Conservation (phyloP, 2,329 filamentous ascomycete genomes). For the Mariannaea elegans region DNA sequence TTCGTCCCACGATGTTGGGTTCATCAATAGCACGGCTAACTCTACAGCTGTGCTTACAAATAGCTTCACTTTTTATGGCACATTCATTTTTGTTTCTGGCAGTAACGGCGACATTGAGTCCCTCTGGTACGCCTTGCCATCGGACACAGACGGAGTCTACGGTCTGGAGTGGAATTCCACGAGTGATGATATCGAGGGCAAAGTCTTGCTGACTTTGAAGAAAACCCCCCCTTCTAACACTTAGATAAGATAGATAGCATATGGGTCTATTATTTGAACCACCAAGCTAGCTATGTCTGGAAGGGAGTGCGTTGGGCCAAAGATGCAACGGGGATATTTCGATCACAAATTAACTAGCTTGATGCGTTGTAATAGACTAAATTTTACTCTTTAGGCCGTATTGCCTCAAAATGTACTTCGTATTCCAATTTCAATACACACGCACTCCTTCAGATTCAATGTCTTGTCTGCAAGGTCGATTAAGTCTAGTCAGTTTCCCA, state of each 20-base stretch:
- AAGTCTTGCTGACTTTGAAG: constrained; percentile 20
- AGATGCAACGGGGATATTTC: no score
- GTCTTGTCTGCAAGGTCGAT: no score
- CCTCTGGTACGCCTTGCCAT: constrained; percentile 15
- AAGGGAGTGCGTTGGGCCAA: no score
- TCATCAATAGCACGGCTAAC: constrained; percentile 9
- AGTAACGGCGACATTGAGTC: constrained; percentile 13
- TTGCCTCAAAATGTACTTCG: no score
- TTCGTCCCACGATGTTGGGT: constrained; percentile 13
- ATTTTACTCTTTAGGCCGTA: no score
- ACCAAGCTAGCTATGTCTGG: no score
- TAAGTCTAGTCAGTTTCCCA: no score
- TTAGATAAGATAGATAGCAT: neutral
- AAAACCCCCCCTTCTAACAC: constrained; percentile 12
- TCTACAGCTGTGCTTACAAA: neutral
- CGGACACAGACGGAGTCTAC: constrained; percentile 15
- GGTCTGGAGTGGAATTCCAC: constrained; percentile 18
- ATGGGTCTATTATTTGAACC: neutral
- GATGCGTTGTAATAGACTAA: no score
- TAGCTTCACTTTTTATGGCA: constrained; percentile 17
- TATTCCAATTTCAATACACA: no score
- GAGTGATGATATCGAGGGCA: neutral
- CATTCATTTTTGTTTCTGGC: constrained; percentile 12
- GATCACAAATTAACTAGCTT: no score
- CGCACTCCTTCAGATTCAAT: no score